Evolutionary conservation across 164 flowering plant genomes (phyloP).

Genomic region (Sedum album): DNA sequence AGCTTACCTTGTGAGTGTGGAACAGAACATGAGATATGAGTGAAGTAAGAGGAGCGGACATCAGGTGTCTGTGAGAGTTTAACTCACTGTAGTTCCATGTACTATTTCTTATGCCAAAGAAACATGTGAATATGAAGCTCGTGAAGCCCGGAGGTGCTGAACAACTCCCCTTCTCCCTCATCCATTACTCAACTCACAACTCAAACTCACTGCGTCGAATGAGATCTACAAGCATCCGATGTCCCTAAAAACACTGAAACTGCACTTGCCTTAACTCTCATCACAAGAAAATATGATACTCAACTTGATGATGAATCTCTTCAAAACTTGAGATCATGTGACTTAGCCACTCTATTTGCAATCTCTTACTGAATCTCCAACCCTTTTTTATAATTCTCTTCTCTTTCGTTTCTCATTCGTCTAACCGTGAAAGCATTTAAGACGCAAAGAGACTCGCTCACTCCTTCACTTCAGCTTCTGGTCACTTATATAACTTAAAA

Average conservation of each 20-base stretch:
- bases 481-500: background rate
- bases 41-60: slow-evolving; percentile 3
- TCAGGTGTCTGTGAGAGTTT: slow-evolving; percentile 4
- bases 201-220: background rate
- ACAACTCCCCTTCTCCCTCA: background rate
- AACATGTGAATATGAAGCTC: background rate
- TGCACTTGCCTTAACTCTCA: slow-evolving; percentile 1
- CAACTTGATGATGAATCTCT: background rate
- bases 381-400: background rate
- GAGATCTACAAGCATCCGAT: slow-evolving; percentile 3
- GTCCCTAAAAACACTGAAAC: background rate
- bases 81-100: background rate
- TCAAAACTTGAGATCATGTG: background rate
- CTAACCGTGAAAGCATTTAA: background rate
- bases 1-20: background rate
- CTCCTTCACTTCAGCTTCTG: background rate
- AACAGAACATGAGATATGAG: background rate
- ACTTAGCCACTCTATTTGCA: background rate
- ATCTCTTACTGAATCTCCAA: background rate
- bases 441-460: background rate
- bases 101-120: background rate
- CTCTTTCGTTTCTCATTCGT: background rate
- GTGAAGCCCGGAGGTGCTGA: background rate
- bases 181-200: background rate
- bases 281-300: background rate